Evolutionary conservation across 2,329 filamentous ascomycete genomes (phyloP), one percentile per base, ranked within the genome.

Genomic region (Fonsecaea monophora): DNA sequence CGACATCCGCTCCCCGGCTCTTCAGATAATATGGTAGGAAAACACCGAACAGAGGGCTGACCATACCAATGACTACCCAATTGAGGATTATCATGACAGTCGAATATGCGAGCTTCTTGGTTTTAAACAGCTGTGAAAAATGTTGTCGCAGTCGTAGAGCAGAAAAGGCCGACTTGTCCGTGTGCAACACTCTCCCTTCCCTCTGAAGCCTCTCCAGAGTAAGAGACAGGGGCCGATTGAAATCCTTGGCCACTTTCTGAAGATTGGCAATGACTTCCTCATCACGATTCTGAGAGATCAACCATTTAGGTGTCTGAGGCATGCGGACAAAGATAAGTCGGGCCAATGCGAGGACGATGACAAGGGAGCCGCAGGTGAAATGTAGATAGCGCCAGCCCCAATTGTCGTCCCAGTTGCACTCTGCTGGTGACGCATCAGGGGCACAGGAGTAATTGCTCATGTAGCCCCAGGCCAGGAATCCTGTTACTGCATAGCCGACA

Each of bases 1-100:
- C 21, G 21, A 25, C 21, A 25, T 25, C 21, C 21, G 21, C 21
- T 25, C 21, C 21, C 21, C 21, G 21, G 21, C 21, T 25, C 21
- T 25, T 25, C 21, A 25, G 21, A 25, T 25, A 25, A 25, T 25
- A 25, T 25, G 21, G 21, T 25, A 25, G 21, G 75, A 92, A 93
- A 61, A 92, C 89, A 70, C 91, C 90, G 77, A 90, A 93, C 0
- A 93, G 81, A 0, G 90, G 90, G 72, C 92, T 92, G 0, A 88
- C 89, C 0, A 92, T 82, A 6, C 90, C 90, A 38, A 92, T 90
- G 1, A 90, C 74, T 0, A 86, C 82, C 90, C 90, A 92, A 0
- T 86, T 89, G 5, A 90, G 74, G 86, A 88, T 91, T 68, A 92
- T 87, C 66, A 92, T 78, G 0, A 79, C 68, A 0, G 89, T 92